Conservation (phyloP, 768 basidiomycete species). For the Infundibulicybe gibba region DNA sequence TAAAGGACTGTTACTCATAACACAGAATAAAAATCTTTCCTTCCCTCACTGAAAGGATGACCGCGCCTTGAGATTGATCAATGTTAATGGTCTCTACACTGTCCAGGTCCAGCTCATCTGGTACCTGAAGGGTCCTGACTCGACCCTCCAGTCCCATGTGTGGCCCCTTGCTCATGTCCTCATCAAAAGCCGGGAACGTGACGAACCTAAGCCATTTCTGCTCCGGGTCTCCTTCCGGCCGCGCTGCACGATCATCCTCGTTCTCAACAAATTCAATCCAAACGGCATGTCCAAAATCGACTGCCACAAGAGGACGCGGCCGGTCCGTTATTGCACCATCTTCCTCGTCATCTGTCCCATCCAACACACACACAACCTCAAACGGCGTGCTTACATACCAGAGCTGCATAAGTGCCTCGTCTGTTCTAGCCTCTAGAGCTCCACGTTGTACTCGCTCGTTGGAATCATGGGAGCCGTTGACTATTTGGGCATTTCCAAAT, state of each 20-base stretch:
- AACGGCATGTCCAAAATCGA: constrained; percentile 86
- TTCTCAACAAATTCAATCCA: constrained; percentile 64
- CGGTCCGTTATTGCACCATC: constrained; percentile 36
- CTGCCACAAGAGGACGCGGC: constrained; percentile 70
- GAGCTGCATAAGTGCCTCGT: constrained; percentile 58
- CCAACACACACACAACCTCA: constrained; percentile 65
- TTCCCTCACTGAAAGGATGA: constrained; percentile 63
- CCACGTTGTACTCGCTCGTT: constrained; percentile 12
- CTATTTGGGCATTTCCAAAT: not conserved
- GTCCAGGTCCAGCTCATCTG: constrained; percentile 61
- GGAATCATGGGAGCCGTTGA: constrained; percentile 5
- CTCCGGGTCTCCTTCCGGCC: constrained; percentile 21
- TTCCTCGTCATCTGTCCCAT: constrained; percentile 38
- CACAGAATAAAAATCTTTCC: constrained; percentile 74
- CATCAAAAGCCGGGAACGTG: constrained; percentile 59
- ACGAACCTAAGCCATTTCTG: constrained; percentile 64
- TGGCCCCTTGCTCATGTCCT: constrained; percentile 18
- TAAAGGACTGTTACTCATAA: constrained; percentile 38
- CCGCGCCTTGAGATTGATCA: constrained; percentile 71
- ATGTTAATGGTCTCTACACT: constrained; percentile 74
- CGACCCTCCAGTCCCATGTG: constrained; percentile 32
- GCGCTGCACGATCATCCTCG: constrained; percentile 17
- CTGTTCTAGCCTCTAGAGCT: constrained; percentile 19
- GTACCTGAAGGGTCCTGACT: constrained; percentile 61
- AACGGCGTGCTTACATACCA: constrained; percentile 74